Percentiles rank a stretch among this genome's conserved stretches.
phyloP scores from a whole-genome alignment of 805 yeast species.

The Candida krabiensis region DNA sequence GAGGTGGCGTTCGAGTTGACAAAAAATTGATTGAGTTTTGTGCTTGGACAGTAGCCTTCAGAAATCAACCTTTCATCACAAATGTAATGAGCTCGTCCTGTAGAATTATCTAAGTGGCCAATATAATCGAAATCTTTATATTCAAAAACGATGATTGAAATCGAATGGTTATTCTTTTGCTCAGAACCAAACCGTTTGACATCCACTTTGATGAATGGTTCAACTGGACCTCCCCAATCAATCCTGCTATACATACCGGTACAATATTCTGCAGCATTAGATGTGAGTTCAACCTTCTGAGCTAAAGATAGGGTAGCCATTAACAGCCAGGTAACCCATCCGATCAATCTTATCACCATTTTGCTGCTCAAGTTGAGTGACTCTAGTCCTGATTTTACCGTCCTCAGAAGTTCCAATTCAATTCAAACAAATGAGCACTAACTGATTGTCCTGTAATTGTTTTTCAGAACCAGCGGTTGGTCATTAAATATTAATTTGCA shows the following conservation, averaged over 20 bases:
- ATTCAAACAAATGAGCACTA: no score
- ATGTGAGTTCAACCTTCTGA: slow-evolving; percentile 49
- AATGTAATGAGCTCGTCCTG: slow-evolving; percentile 54
- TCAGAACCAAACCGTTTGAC: slow-evolving; percentile 32
- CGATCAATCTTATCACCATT: no score
- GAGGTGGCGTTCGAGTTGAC: slow-evolving; percentile 44
- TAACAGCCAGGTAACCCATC: slow-evolving; percentile 4
- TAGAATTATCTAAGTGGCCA: slow-evolving; percentile 50
- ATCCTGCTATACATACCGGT: slow-evolving; percentile 85
- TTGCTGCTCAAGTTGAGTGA: no score
- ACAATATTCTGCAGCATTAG: slow-evolving; percentile 65
- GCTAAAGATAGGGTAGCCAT: slow-evolving; percentile 30
- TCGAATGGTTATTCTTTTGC: slow-evolving; percentile 40
- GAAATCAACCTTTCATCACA: slow-evolving; percentile 74
- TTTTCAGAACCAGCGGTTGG: no score
- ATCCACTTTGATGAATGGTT: slow-evolving; percentile 59
- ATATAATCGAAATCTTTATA: slow-evolving; percentile 71
- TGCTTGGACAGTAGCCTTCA: slow-evolving; percentile 51
- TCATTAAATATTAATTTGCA: no score
- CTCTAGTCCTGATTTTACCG: no score
- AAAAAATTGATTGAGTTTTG: slow-evolving; percentile 63
- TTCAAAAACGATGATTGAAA: slow-evolving; percentile 79
- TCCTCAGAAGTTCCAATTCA: no score
- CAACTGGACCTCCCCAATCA: slow-evolving; percentile 82
- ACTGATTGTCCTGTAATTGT: no score